Evolutionary conservation across 129 eudicot species (phyloP).

Genomic region (Ambrosia artemisiifolia): DNA sequence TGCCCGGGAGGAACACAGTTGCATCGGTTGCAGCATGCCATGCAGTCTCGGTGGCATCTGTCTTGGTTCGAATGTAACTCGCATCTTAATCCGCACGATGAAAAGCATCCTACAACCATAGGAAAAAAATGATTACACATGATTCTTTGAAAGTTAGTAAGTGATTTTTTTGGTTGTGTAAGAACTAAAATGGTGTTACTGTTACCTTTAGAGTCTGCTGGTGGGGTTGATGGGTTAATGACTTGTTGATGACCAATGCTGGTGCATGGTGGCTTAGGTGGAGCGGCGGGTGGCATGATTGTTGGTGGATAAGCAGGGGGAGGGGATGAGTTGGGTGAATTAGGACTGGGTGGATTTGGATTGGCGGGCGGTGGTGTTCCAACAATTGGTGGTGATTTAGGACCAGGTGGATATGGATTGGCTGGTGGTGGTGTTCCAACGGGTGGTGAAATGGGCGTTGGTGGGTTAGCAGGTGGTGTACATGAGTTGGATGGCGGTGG

Average conservation of each 20-base stretch:
- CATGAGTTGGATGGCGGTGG: background rate
- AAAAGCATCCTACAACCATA: conserved; percentile 46
- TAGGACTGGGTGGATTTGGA: background rate
- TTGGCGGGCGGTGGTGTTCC: background rate
- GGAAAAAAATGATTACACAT: background rate
- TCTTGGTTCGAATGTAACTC: conserved; percentile 50
- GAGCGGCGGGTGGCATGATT: background rate
- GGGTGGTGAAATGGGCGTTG: background rate
- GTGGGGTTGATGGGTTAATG: conserved; percentile 15
- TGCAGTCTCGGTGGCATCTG: conserved; percentile 61
- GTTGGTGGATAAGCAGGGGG: background rate
- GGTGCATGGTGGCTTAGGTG: conserved; percentile 16
- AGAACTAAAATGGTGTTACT: conserved; percentile 15
- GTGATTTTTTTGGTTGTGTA: background rate
- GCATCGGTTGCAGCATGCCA: conserved; percentile 76
- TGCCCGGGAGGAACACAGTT: conserved; percentile 95
- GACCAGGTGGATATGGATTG: background rate
- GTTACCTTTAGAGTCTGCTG: conserved; percentile 23
- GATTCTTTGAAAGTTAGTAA: background rate
- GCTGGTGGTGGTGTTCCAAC: background rate
- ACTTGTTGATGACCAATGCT: background rate
- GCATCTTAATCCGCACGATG: conserved; percentile 63
- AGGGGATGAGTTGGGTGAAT: too few relatives aligned
- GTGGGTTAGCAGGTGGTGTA: background rate
- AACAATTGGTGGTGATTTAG: background rate